These are phyloP conservation scores for Exophiala lecanii-corni DNA, from an alignment of 2,329 filamentous ascomycete genomes.

Conservation along the genomic window DNA sequence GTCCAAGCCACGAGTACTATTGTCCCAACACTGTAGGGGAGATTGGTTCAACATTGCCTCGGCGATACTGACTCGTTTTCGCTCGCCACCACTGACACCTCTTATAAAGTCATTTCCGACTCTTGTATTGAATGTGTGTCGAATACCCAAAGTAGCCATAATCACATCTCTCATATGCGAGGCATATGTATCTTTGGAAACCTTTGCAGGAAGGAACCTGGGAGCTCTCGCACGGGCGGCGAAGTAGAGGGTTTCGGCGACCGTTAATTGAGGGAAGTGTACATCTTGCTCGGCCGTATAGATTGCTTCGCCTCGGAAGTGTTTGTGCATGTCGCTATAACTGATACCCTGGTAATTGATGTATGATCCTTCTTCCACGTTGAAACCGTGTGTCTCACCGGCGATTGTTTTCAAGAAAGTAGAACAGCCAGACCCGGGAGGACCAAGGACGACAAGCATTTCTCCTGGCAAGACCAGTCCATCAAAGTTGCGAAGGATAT, in stretches of 20 bases:
- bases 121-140: conserved; percentile 44
- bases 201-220: conserved; percentile 32
- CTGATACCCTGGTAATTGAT: conserved; percentile 76
- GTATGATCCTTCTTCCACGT: conserved; percentile 61
- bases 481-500: conserved; percentile 61
- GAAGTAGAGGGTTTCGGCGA: conserved; percentile 68
- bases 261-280: conserved; percentile 71
- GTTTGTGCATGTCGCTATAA: conserved; percentile 66
- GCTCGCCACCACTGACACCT: conserved; percentile 58
- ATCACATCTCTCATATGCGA: conserved; percentile 42
- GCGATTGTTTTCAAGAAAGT: conserved; percentile 78
- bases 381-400: conserved; percentile 74
- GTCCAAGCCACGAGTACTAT: conserved; percentile 51
- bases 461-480: conserved; percentile 57
- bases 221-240: conserved; percentile 52
- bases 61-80: conserved; percentile 59
- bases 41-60: conserved; percentile 46
- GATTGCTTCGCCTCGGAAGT: conserved; percentile 78
- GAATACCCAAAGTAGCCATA: conserved; percentile 49
- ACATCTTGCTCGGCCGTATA: conserved; percentile 82
- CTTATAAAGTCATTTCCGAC: conserved; percentile 55
- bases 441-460: conserved; percentile 54
- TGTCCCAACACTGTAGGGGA: conserved; percentile 43
- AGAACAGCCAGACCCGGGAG: conserved; percentile 57
- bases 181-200: conserved; percentile 41